Evolutionary conservation across 495 filamentous ascomycete species (phyloP), one percentile per base, ranked within the genome.

Genomic region (Penicillium antarcticum): DNA sequence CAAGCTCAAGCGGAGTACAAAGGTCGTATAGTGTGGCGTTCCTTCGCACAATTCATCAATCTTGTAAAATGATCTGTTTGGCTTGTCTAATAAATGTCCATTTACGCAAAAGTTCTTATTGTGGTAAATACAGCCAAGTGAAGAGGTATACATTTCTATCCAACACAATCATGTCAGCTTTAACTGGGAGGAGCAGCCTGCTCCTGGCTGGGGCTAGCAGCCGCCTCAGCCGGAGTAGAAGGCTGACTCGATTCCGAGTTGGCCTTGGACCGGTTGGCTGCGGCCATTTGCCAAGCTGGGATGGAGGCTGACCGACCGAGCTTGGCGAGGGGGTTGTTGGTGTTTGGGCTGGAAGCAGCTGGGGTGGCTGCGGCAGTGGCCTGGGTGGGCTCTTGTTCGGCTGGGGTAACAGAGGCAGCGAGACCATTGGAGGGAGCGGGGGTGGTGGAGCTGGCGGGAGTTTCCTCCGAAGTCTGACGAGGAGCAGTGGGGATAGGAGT

Each of bases 231-330:
- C 6, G 58, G 26, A 43, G 58, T 53, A 5, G 61, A 39, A 31
- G 67, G 45, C 9, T 64, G 47, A 24, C 53, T 61, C 19, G 72
- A 55, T 44, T 66, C 66, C 16, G 73, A 70, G 1, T 62, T 58
- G 55, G 53, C 67, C 69, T 74, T 77, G 32, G 71, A 77, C 61
- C 82, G 83, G 62, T 79, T 84, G 38, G 85, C 80, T 37, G 84
- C 82, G 14, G 87, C 84, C 82, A 95, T 81, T 70, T 96, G 91
- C 91, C 91, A 96, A 1, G 87, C 82, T 1, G 91, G 91, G 57
- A 96, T 96, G n/a, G 86, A 86, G 7, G 87, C 83, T 62, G 71
- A 75, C 12, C 76, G 71, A 47, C 71, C 73, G 32, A 79, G 73
- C 29, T 74, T 65, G 50, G 66, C 68, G 33, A 68, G 66, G 54